Evolutionary conservation across 176 grass and related monocot species (phyloP), one percentile per base, ranked within the genome.

Genomic region (Cymbopogon citratus): DNA sequence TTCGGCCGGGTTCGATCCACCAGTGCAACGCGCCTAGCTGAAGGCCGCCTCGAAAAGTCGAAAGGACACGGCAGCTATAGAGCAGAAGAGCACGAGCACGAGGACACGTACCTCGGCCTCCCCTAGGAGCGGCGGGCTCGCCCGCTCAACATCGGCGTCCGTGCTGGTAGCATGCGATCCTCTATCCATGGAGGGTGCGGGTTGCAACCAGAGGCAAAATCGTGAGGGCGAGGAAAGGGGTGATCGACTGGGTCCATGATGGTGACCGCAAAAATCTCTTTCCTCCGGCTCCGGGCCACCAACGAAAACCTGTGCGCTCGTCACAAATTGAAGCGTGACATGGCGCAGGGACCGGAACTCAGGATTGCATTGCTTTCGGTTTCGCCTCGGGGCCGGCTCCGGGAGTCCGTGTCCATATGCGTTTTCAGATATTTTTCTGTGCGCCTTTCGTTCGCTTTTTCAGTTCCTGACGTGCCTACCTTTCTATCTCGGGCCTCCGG

Each of bases 101-200:
- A 18, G 64, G 11, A 34, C 41, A 7, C 79, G 24, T 71, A 87
- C 86, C 86, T 83, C 73, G 1, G 61, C 74, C 33, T 43, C 74
- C 2, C 8, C 24, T 35, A 51, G 19, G 11, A 73, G 36, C 54
- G 66, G 43, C 23, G 45, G 35, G 46, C 25, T 36, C 1, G 19
- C 66, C 41, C 3, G 62, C 66, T 81, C 66, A 66, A 40, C 10
- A 19, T 16, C 85, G 73, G 65, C 80, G 56, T 70, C 73, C 85
- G 71, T 74, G 76, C 24, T 13, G 36, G 68, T 18, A 26, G 16
- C 33, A 13, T 43, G 44, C 81, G 81, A 44, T 25, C 14, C 5
- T 25, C 23, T 52, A 8, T 6, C 56, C 31, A 69, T 28, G 64
- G 33, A 19, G 7, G 1, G 36, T 12, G 18, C 51, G 1, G 21